Evolutionary conservation across 2,329 filamentous ascomycete genomes (phyloP).

Genomic region (Diaporthe sp.): DNA sequence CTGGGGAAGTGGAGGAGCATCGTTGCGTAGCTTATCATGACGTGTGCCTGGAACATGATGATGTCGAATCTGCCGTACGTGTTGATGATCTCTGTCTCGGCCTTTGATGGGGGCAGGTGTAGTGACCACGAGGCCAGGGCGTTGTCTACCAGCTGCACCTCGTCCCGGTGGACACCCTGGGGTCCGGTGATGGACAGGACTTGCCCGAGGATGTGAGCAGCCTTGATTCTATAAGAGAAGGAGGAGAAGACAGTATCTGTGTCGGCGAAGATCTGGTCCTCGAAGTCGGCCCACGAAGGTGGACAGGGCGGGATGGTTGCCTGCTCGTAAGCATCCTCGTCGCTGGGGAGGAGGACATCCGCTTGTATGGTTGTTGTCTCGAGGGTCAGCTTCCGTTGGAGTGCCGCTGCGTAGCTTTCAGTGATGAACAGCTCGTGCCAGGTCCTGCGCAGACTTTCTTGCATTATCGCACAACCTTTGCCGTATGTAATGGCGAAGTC

Average conservation of each 20-base stretch:
- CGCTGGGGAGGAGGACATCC: neutral
- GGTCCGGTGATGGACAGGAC: conserved; percentile 8
- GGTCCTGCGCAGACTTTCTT: conserved; percentile 6
- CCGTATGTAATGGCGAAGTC: neutral
- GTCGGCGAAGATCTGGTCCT: neutral
- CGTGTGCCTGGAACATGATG: conserved; percentile 5
- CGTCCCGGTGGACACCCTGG: conserved; percentile 2
- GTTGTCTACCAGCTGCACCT: conserved; percentile 6
- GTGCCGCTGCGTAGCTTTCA: neutral
- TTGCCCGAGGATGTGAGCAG: neutral
- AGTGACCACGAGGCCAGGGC: neutral
- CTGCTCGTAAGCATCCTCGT: neutral
- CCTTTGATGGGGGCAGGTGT: neutral
- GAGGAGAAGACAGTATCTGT: neutral
- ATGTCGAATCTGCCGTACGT: conserved; percentile 7
- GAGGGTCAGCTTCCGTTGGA: neutral
- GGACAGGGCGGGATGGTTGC: neutral
- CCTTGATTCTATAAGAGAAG: neutral
- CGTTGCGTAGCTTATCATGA: conserved; percentile 12
- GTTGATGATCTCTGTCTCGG: neutral
- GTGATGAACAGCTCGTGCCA: conserved; percentile 2
- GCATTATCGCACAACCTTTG: neutral
- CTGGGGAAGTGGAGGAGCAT: conserved; percentile 2
- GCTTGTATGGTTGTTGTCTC: neutral
- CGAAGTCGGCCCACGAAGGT: neutral